Conservation (phyloP, 768 basidiomycete species). For the Hypsizygus marmoreus region DNA sequence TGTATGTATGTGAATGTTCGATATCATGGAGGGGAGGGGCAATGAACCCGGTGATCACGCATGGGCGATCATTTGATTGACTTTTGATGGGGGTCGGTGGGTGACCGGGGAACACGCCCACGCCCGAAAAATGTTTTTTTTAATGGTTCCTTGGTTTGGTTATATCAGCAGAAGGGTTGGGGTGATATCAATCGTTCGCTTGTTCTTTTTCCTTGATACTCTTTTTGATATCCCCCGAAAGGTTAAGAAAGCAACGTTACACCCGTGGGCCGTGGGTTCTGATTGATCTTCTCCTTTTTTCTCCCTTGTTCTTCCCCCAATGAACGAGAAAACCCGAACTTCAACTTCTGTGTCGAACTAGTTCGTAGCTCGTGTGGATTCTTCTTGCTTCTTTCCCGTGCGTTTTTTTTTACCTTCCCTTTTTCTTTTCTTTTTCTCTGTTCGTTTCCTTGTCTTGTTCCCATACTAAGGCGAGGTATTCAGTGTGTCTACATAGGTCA, state of each 20-base stretch:
- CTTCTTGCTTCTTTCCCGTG: not conserved
- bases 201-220: not conserved
- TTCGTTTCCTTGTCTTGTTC: too few relatives aligned
- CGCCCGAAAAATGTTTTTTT: constrained; percentile 8
- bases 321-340: not conserved
- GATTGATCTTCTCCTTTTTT: constrained; percentile 9
- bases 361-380: not conserved
- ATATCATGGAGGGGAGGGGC: not conserved
- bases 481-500: too few relatives aligned
- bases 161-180: not conserved
- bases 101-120: not conserved
- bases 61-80: constrained; percentile 19
- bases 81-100: constrained; percentile 10
- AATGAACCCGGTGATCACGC: constrained; percentile 10
- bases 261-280: too few relatives aligned
- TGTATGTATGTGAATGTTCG: too few relatives aligned
- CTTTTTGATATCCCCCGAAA: constrained; percentile 5
- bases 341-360: constrained; percentile 1
- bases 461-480: too few relatives aligned
- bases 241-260: constrained; percentile 19
- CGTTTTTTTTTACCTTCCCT: not conserved
- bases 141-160: not conserved
- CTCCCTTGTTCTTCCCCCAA: not conserved
- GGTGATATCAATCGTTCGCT: constrained; percentile 17
- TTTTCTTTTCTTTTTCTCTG: too few relatives aligned